Conservation (phyloP, 2,329 filamentous ascomycete species). For the Ascochyta rabiei region DNA sequence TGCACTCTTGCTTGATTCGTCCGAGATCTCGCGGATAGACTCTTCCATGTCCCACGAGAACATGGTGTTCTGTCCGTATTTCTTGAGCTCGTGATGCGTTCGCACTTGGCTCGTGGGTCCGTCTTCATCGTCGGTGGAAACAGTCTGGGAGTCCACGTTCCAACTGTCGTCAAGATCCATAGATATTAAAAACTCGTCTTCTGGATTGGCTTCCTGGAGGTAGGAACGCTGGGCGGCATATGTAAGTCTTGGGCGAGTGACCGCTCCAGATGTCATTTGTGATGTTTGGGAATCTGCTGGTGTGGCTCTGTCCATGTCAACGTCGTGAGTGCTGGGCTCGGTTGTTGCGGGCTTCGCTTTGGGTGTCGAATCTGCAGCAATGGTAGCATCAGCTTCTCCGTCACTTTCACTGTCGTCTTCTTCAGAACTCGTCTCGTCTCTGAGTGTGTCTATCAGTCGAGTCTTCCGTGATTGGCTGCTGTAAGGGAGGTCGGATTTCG, state of each 20-base stretch:
- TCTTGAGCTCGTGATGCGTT: slow-evolving; percentile 67
- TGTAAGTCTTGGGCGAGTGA: slow-evolving; percentile 56
- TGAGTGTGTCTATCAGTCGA: slow-evolving; percentile 43
- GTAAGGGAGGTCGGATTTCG: slow-evolving; percentile 41
- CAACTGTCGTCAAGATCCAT: slow-evolving; percentile 40
- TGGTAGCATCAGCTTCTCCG: slow-evolving; percentile 21
- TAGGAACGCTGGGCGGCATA: slow-evolving; percentile 67
- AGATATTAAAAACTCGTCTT: slow-evolving; percentile 47
- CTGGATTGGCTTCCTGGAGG: slow-evolving; percentile 58
- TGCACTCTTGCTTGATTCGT: slow-evolving; percentile 48
- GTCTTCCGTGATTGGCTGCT: slow-evolving; percentile 32
- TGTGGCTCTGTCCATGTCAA: slow-evolving; percentile 28
- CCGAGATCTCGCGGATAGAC: slow-evolving; percentile 65
- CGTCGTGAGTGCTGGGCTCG: slow-evolving; percentile 14
- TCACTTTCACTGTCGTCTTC: slow-evolving; percentile 37
- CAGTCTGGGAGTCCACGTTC: slow-evolving; percentile 22
- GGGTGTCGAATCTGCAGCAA: background rate
- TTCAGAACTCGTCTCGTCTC: slow-evolving; percentile 30
- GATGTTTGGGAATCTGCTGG: slow-evolving; percentile 36
- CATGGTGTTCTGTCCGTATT: slow-evolving; percentile 62
- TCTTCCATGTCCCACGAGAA: slow-evolving; percentile 62
- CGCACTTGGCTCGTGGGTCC: slow-evolving; percentile 52
- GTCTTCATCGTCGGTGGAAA: slow-evolving; percentile 54
- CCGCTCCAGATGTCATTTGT: slow-evolving; percentile 23
- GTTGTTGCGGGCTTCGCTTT: background rate